Evolutionary conservation across 2,329 filamentous ascomycete species (phyloP).

Genomic region (Amylocarpus encephaloides): DNA sequence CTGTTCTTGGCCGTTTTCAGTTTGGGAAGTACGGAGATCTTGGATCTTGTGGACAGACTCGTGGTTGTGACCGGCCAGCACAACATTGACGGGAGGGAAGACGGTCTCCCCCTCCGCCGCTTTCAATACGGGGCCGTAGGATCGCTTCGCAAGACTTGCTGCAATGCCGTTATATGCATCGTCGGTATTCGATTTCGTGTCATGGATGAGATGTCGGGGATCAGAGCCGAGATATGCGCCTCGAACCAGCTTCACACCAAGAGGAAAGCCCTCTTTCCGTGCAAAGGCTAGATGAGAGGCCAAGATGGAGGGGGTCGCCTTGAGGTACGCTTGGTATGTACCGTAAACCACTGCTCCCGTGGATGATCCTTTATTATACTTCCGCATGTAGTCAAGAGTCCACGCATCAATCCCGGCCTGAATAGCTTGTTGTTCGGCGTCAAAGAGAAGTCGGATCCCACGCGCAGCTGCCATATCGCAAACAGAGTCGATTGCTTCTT

Average conservation of each 20-base stretch:
- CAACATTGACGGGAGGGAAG: constrained; percentile 56
- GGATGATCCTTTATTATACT: constrained; percentile 57
- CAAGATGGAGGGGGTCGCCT: constrained; percentile 51
- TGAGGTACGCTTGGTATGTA: constrained; percentile 74
- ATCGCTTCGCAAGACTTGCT: constrained; percentile 56
- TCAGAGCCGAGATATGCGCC: constrained; percentile 69
- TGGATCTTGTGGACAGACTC: constrained; percentile 58
- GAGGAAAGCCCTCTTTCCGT: constrained; percentile 51
- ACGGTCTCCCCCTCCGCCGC: constrained; percentile 34
- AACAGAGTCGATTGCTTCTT: constrained; percentile 64
- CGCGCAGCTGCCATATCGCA: constrained; percentile 65
- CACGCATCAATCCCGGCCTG: constrained; percentile 77
- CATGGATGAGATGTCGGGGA: constrained; percentile 62
- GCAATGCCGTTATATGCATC: constrained; percentile 66
- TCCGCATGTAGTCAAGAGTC: constrained; percentile 69
- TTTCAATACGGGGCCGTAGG: constrained; percentile 51
- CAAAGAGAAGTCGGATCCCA: constrained; percentile 70
- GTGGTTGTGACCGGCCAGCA: constrained; percentile 80
- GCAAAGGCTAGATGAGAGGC: constrained; percentile 54
- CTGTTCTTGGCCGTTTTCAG: constrained; percentile 33
- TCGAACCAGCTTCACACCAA: constrained; percentile 70
- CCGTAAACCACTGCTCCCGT: constrained; percentile 68
- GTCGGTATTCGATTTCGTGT: constrained; percentile 67
- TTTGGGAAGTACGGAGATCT: constrained; percentile 40
- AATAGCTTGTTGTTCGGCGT: constrained; percentile 76